These are phyloP conservation scores for Mycena floridula DNA, from an alignment of 768 basidiomycete species.

Conservation along the genomic window DNA sequence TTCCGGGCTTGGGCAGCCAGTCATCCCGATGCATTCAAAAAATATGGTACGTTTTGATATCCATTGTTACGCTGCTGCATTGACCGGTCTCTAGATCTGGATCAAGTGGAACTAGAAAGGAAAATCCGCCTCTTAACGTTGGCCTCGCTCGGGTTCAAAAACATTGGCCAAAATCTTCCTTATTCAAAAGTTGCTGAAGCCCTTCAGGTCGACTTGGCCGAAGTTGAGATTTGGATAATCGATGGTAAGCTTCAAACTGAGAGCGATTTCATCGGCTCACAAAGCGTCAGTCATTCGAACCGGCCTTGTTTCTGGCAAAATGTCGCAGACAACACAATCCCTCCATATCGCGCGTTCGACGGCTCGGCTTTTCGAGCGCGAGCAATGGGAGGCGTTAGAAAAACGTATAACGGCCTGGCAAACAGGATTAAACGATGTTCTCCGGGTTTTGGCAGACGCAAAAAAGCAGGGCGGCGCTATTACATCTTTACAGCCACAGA, in stretches of 20 bases:
- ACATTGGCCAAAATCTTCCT: conserved; percentile 66
- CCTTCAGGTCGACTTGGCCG: conserved; percentile 53
- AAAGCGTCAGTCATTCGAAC: conserved; percentile 65
- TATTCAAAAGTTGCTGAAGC: conserved; percentile 65
- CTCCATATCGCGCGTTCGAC: conserved; percentile 70
- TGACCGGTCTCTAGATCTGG: conserved; percentile 39
- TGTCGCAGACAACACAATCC: conserved; percentile 73
- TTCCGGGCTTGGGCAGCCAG: conserved; percentile 54
- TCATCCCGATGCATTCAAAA: conserved; percentile 42
- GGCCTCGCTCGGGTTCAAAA: conserved; percentile 69
- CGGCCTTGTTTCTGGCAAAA: conserved; percentile 73
- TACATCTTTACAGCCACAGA: conserved; percentile 14
- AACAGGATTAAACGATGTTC: conserved; percentile 56
- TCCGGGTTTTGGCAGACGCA: conserved; percentile 63
- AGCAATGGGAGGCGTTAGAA: conserved; percentile 78
- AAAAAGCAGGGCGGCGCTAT: conserved; percentile 35
- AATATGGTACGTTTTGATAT: conserved; percentile 44
- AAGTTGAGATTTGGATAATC: conserved; percentile 86
- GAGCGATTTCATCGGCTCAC: conserved; percentile 1
- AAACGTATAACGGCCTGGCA: conserved; percentile 76
- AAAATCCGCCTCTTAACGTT: conserved; percentile 79
- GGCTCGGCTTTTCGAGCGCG: conserved; percentile 67
- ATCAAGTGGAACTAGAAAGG: conserved; percentile 53
- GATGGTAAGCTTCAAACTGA: conserved; percentile 48
- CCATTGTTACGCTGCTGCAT: conserved; percentile 1